Conservation (phyloP, 1,284 basidiomycete species). For the Tilletia indica region DNA sequence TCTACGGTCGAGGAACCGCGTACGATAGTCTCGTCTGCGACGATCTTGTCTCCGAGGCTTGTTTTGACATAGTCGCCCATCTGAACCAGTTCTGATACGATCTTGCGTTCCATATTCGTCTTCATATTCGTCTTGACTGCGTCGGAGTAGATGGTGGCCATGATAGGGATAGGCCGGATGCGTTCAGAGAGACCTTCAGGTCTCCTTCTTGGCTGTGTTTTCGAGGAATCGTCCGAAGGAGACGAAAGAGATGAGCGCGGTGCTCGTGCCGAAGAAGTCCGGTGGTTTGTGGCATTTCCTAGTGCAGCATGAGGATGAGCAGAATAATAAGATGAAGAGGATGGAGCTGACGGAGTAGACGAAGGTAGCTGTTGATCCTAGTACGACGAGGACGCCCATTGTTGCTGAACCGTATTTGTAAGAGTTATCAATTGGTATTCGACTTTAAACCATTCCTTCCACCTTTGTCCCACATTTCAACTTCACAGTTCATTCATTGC, state of each 20-base stretch:
- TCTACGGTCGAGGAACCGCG: slow-evolving; percentile 84
- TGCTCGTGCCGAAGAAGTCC: slow-evolving; percentile 97
- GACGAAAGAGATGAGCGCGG: slow-evolving; percentile 97
- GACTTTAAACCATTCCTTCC: no score
- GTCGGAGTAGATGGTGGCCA: slow-evolving; percentile 88
- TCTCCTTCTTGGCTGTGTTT: slow-evolving; percentile 94
- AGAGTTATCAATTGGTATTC: no score
- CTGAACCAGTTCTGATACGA: slow-evolving; percentile 91
- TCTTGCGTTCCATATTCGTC: slow-evolving; percentile 73
- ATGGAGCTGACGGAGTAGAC: slow-evolving; percentile 78
- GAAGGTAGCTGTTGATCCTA: slow-evolving; percentile 92
- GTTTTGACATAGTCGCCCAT: slow-evolving; percentile 90
- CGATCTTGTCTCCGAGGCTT: slow-evolving; percentile 92
- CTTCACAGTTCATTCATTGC: no score
- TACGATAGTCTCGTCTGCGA: slow-evolving; percentile 88
- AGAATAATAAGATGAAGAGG: slow-evolving; percentile 43
- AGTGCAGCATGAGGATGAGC: slow-evolving; percentile 16
- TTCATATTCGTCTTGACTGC: no score
- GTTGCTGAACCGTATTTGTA: slow-evolving; percentile 84
- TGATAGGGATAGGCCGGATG: slow-evolving; percentile 88
- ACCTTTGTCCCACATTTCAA: no score
- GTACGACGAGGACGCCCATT: slow-evolving; percentile 85
- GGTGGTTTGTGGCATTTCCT: slow-evolving; percentile 71
- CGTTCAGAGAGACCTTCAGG: slow-evolving; percentile 93
- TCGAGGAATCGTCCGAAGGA: slow-evolving; percentile 92